phyloP scores from a whole-genome alignment of 352 stramenopile genomes.

The Pythium sp. region DNA sequence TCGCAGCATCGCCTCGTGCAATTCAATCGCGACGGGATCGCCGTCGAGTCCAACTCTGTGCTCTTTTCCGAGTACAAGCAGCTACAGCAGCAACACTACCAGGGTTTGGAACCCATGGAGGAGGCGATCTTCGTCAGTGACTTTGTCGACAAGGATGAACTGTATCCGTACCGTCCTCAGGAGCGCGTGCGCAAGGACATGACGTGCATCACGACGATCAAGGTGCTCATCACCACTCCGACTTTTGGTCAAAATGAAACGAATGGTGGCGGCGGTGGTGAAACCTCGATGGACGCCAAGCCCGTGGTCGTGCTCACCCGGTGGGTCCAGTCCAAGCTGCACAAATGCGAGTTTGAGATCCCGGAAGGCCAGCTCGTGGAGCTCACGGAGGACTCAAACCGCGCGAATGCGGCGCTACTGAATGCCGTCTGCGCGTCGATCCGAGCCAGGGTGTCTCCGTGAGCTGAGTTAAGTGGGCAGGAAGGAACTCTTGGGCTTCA shows the following conservation, averaged over 20 bases:
- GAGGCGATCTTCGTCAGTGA: constrained; percentile 11
- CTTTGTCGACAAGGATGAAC: constrained; percentile 15
- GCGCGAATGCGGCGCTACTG: neutral
- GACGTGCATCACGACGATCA: constrained; percentile 7
- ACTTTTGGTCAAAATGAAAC: neutral
- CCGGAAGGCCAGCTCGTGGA: neutral
- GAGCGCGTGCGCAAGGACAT: constrained; percentile 13
- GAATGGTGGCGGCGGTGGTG: neutral
- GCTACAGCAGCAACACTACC: neutral
- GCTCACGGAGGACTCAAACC: constrained; percentile 3
- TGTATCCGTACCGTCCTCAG: constrained; percentile 12
- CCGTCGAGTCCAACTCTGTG: constrained; percentile 13
- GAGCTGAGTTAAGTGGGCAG: neutral
- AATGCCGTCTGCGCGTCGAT: neutral
- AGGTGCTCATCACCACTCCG: neutral
- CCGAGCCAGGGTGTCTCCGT: neutral
- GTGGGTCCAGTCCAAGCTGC: constrained; percentile 33
- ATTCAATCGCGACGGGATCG: neutral
- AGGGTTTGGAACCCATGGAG: neutral
- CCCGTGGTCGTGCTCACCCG: constrained; percentile 29
- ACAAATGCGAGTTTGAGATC: constrained; percentile 7
- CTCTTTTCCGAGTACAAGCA: constrained; percentile 16
- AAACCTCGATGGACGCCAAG: neutral
- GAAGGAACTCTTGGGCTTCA: neutral
- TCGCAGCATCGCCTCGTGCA: constrained; percentile 14